A percentile compares a stretch with the other conserved stretches of the same genome.
Conservation (phyloP, 2,329 filamentous ascomycete species). For the Ceratocystis cacaofunesta region DNA sequence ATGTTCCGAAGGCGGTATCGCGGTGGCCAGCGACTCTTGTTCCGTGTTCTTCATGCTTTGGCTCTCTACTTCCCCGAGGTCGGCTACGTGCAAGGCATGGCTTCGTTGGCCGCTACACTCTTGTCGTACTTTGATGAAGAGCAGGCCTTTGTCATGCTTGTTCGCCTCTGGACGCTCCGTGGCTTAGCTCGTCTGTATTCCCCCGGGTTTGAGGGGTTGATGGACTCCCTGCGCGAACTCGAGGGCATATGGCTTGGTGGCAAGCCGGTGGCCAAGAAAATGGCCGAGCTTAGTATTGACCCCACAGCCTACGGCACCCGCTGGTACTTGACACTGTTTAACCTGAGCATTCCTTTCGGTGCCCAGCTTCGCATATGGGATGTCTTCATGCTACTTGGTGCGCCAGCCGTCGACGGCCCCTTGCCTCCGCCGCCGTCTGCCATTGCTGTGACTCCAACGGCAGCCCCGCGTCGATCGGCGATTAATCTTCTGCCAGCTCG, state of each 20-base stretch:
- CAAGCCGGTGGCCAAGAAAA: slow-evolving; percentile 63
- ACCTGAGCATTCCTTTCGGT: slow-evolving; percentile 85
- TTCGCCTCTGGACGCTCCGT: slow-evolving; percentile 81
- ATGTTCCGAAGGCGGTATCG: slow-evolving; percentile 91
- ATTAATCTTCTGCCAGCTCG: slow-evolving; percentile 66
- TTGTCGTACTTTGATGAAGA: slow-evolving; percentile 97
- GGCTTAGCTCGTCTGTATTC: slow-evolving; percentile 75
- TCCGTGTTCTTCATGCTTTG: slow-evolving; percentile 81
- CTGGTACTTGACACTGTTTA: slow-evolving; percentile 97
- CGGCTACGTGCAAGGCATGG: slow-evolving; percentile 97
- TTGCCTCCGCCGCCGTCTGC: slow-evolving; percentile 15
- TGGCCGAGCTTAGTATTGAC: slow-evolving; percentile 65
- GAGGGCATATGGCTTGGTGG: slow-evolving; percentile 66
- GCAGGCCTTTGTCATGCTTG: slow-evolving; percentile 85
- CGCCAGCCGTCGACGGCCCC: slow-evolving; percentile 33
- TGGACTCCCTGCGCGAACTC: slow-evolving; percentile 74
- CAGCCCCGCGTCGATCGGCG: slow-evolving; percentile 8
- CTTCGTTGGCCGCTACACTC: slow-evolving; percentile 76
- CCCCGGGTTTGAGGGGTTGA: slow-evolving; percentile 70
- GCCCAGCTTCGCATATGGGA: slow-evolving; percentile 96
- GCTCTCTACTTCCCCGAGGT: slow-evolving; percentile 82
- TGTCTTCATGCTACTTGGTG: slow-evolving; percentile 87
- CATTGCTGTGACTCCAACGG: neutral
- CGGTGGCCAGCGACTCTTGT: slow-evolving; percentile 80
- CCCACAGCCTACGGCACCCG: slow-evolving; percentile 88